Conservation (phyloP, 148 eudicot species). For the Silene uniflora region DNA sequence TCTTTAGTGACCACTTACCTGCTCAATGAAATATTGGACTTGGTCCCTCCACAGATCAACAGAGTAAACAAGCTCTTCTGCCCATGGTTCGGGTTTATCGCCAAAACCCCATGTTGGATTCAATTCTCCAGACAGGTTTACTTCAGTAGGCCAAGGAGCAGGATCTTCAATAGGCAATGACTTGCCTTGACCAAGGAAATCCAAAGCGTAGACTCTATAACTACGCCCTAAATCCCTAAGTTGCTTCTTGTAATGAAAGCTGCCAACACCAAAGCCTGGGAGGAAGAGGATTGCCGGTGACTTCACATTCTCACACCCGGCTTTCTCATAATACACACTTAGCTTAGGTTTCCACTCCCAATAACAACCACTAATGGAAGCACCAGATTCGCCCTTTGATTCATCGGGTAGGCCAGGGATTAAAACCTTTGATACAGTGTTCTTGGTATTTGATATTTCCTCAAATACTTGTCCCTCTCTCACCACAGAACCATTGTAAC, state of each 20-base stretch:
- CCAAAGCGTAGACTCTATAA: slow-evolving; percentile 78
- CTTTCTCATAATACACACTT: slow-evolving; percentile 65
- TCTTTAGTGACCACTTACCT: slow-evolving; percentile 41
- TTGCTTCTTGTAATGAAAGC: slow-evolving; percentile 92
- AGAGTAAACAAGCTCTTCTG: slow-evolving; percentile 82
- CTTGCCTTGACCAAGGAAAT: slow-evolving; percentile 95
- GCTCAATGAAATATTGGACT: slow-evolving; percentile 69
- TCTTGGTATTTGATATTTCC: slow-evolving; percentile 30
- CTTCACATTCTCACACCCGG: slow-evolving; percentile 57
- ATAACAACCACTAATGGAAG: slow-evolving; percentile 50
- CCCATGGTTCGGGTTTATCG: slow-evolving; percentile 80
- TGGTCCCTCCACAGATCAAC: slow-evolving; percentile 91
- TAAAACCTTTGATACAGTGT: slow-evolving; percentile 44
- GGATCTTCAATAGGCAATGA: slow-evolving; percentile 89
- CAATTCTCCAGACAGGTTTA: slow-evolving; percentile 20
- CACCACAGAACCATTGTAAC: slow-evolving; percentile 35
- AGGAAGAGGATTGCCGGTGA: slow-evolving; percentile 80
- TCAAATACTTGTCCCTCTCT: slow-evolving; percentile 39
- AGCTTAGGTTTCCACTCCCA: slow-evolving; percentile 94
- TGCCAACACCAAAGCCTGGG: slow-evolving; percentile 97
- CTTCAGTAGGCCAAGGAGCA: slow-evolving; percentile 41
- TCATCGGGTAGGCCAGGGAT: slow-evolving; percentile 79
- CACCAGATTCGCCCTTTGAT: slow-evolving; percentile 49
- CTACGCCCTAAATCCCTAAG: slow-evolving; percentile 84
- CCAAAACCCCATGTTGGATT: slow-evolving; percentile 78